A percentile compares a stretch with the other conserved stretches of the same genome.
phyloP scores from a whole-genome alignment of 352 stramenopile species.

The Phytopythium mirpurense region DNA sequence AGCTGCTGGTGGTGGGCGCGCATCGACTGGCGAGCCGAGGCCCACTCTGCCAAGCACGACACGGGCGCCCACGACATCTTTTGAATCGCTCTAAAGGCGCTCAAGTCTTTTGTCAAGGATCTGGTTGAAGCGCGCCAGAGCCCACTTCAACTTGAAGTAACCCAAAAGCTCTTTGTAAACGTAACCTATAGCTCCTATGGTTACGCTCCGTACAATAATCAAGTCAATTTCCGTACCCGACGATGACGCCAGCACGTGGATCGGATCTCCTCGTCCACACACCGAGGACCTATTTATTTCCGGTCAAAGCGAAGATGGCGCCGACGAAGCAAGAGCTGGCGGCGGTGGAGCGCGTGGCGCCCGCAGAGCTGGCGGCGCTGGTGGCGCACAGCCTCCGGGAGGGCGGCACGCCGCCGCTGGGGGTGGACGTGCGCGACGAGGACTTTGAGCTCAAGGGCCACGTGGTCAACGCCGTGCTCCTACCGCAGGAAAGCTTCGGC shows the following conservation, averaged over 20 bases:
- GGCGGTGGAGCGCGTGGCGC: slow-evolving; percentile 20
- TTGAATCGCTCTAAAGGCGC: not conserved
- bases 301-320: slow-evolving; percentile 1
- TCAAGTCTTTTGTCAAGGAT: not conserved
- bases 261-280: no score
- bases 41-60: slow-evolving; percentile 11
- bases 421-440: slow-evolving; percentile 26
- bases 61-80: slow-evolving; percentile 5
- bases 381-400: slow-evolving; percentile 6
- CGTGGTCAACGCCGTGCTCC: slow-evolving; percentile 22
- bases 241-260: no score
- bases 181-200: no score
- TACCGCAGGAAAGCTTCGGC: slow-evolving; percentile 24
- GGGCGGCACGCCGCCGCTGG: slow-evolving; percentile 4
- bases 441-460: slow-evolving; percentile 26
- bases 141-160: no score
- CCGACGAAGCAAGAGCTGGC: slow-evolving; percentile 18
- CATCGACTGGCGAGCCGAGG: slow-evolving; percentile 11
- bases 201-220: no score
- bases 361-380: slow-evolving; percentile 14
- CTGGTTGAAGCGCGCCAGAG: no score
- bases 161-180: no score
- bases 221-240: no score
- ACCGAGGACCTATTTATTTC: no score
- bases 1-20: slow-evolving; percentile 10